Percentiles rank a stretch among this genome's conserved stretches.
Evolutionary conservation across 768 basidiomycete species (phyloP).

Genomic region (Suillus alpinus): DNA sequence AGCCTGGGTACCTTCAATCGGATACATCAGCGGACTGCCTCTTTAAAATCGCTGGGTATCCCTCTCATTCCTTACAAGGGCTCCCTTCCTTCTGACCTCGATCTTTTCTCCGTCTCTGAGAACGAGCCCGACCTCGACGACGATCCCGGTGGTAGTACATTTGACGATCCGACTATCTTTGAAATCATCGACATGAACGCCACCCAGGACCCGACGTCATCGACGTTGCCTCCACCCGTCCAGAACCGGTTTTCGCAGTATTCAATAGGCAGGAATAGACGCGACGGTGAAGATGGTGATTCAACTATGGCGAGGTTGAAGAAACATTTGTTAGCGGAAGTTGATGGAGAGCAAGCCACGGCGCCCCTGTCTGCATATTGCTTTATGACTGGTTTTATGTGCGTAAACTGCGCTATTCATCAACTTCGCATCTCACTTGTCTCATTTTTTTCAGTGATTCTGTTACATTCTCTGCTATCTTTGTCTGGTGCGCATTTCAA

Average conservation of each 20-base stretch:
- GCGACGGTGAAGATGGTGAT: conserved; percentile 15
- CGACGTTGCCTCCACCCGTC: background rate
- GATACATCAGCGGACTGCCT: conserved; percentile 12
- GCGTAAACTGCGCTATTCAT: conserved; percentile 20
- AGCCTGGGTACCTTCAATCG: background rate
- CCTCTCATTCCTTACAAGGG: conserved; percentile 14
- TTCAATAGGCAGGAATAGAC: background rate
- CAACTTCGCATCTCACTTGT: background rate
- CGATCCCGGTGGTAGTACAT: background rate
- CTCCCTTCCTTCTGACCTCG: conserved; percentile 6
- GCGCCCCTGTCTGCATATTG: conserved; percentile 62
- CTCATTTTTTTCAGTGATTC: conserved; percentile 46
- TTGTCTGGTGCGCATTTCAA: conserved; percentile 85
- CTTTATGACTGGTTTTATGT: conserved; percentile 83
- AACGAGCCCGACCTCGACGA: conserved; percentile 1
- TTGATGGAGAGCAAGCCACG: conserved; percentile 33
- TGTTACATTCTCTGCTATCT: conserved; percentile 74
- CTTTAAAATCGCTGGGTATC: conserved; percentile 12
- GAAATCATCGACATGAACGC: conserved; percentile 1
- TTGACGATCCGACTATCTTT: background rate
- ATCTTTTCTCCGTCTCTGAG: conserved; percentile 14
- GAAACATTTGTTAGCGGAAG: conserved; percentile 19
- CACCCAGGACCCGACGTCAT: background rate
- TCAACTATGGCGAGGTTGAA: conserved; percentile 11
- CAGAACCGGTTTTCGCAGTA: conserved; percentile 2